Conservation (phyloP, 2,329 filamentous ascomycete species). For the Sordariomycetes sp. region DNA sequence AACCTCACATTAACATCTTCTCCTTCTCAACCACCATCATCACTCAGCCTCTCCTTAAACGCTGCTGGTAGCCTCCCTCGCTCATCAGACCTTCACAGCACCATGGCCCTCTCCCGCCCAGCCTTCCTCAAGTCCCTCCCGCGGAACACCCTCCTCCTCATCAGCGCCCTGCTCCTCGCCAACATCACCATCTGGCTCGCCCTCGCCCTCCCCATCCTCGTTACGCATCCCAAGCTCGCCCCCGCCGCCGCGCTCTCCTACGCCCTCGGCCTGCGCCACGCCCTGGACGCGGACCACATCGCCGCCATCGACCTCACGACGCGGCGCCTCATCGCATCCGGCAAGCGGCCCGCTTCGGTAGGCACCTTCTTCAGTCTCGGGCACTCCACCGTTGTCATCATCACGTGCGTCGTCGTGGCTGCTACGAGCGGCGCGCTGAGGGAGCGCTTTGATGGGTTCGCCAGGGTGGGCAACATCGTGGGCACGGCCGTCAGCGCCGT, state of each 20-base stretch:
- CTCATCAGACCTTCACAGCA: too few species aligned
- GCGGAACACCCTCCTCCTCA: constrained; percentile 33
- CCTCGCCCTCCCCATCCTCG: constrained; percentile 38
- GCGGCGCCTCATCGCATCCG: constrained; percentile 73
- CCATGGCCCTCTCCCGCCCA: too few species aligned
- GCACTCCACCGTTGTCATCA: constrained; percentile 84
- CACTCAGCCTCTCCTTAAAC: too few species aligned
- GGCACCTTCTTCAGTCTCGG: constrained; percentile 92
- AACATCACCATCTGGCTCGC: constrained; percentile 48
- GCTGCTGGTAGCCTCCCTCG: too few species aligned
- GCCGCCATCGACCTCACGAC: constrained; percentile 91
- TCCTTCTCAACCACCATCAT: too few species aligned
- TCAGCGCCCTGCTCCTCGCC: constrained; percentile 35
- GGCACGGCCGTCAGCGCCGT: constrained; percentile 79
- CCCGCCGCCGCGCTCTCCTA: constrained; percentile 80
- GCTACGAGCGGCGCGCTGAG: constrained; percentile 80
- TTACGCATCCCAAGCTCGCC: constrained; percentile 52
- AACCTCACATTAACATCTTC: too few species aligned
- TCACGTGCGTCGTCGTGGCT: constrained; percentile 86
- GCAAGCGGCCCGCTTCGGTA: constrained; percentile 80
- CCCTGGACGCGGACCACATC: constrained; percentile 92
- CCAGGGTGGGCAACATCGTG: constrained; percentile 75
- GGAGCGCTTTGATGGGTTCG: constrained; percentile 71
- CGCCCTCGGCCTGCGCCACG: constrained; percentile 82
- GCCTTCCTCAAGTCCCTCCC: constrained; percentile 20